Base-by-base conservation (phyloP, 2,329 filamentous ascomycete species). In the Fusarium sp. region DNA sequence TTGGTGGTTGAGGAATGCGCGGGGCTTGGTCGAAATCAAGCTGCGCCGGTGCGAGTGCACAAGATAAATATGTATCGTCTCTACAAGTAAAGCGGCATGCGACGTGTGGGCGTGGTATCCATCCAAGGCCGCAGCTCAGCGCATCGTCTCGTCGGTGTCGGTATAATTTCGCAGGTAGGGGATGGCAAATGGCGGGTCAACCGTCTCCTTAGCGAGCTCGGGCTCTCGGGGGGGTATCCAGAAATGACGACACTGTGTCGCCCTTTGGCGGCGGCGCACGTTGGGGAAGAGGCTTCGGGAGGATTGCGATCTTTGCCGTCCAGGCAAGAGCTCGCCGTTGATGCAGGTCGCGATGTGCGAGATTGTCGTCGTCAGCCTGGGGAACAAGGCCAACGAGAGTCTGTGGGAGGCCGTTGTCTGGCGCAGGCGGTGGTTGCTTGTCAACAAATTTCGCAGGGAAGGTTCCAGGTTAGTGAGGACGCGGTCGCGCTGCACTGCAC, bases 361-460 rank as follows among this genome's bases (percentile, higher is more conserved):
- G 50, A 69, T 64, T 60, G 68, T 65, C 42, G 74, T 67, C 50
- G 35, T 63, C 45, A 52, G 68, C 69, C 64, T 71, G 50, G 29
- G 22, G 73, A 66, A 57, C 56, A 56, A 42, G 56, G 50, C 65
- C 63, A 54, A 66, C 25, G 25, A 20, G 54, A 31, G 33, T n/a
- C 25, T 56, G 66, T 42, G 63, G 38, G 50, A 59, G 20, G 47
- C 65, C 63, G 68, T 72, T 69, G 67, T 77, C 71, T 62, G 65
- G 75, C 66, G 67, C 68, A 75, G 56, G 62, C 65, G 58, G 68
- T 70, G 69, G 77, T 76, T 77, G 74, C 70, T 75, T 78, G 77
- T 79, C 77, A 78, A 79, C 77, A 79, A 79, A 78, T 77, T 78
- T 76, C 74, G 69, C 64, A 73, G 25, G 45, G 45, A 50, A 50